phyloP scores from a whole-genome alignment of 176 grass and related monocot genomes.

The Aegilops sharonensis region DNA sequence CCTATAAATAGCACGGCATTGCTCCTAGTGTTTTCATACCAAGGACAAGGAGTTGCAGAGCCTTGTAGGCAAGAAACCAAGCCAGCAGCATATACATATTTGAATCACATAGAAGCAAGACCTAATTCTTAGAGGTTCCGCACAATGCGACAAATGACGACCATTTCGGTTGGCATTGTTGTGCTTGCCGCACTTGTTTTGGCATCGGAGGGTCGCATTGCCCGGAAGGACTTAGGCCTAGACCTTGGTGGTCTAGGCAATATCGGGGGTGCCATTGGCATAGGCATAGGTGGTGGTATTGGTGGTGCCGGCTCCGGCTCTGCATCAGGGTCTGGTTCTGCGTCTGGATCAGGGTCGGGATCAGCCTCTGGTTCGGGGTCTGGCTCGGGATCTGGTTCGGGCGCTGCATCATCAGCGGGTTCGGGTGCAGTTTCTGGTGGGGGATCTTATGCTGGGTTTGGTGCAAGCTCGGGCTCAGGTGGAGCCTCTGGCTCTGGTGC shows the following conservation, averaged over 20 bases:
- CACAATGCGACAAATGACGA: slow-evolving; percentile 2
- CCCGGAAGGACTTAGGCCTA: slow-evolving; percentile 28
- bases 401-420: not conserved
- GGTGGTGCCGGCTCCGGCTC: slow-evolving; percentile 23
- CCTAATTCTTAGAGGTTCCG: not conserved
- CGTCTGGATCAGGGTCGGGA: not conserved
- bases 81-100: not conserved
- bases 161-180: slow-evolving; percentile 4
- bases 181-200: slow-evolving; percentile 22
- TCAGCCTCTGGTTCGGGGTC: not conserved
- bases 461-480: not conserved
- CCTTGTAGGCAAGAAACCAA: not conserved
- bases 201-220: slow-evolving; percentile 7
- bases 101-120: not conserved
- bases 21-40: not conserved
- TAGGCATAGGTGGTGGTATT: not conserved
- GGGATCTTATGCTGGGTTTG: slow-evolving; percentile 18
- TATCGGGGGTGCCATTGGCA: not conserved
- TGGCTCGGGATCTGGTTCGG: not conserved
- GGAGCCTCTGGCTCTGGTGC: not conserved
- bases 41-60: not conserved
- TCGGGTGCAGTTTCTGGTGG: not conserved
- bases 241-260: slow-evolving; percentile 3
- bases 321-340: not conserved
- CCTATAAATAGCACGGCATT: slow-evolving; percentile 25